Evolutionary conservation across 257 asterid genomes (phyloP).

Genomic region (Gentiana macrophylla): DNA sequence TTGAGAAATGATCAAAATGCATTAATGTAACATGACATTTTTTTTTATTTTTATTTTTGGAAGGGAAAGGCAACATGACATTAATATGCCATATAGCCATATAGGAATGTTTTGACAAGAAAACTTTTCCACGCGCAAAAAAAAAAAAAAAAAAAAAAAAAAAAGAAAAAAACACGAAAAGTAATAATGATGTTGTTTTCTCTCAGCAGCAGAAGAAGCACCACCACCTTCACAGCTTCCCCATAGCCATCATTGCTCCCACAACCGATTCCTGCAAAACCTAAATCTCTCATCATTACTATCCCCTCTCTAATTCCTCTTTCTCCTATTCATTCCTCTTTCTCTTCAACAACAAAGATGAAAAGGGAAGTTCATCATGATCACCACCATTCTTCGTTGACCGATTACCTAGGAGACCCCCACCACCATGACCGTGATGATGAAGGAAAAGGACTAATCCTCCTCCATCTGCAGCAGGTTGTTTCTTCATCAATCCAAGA

Average conservation of each 20-base stretch:
- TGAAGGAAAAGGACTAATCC: not conserved
- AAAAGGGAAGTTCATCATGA: constrained; percentile 2
- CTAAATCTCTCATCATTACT: constrained; percentile 11
- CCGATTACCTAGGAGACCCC: not conserved
- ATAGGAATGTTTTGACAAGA: not conserved
- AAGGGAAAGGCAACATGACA: too few relatives aligned
- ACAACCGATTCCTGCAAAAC: constrained; percentile 11
- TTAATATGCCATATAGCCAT: too few relatives aligned
- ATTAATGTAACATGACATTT: too few relatives aligned
- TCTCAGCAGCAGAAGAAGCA: constrained; percentile 1
- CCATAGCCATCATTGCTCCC: constrained; percentile 20
- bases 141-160: too few relatives aligned
- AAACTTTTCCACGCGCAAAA: constrained; percentile 1
- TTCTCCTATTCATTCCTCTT: too few relatives aligned
- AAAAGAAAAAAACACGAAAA: constrained; percentile 2
- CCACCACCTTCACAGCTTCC: constrained; percentile 12
- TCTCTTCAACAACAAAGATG: constrained; percentile 5
- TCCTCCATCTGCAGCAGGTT: not conserved
- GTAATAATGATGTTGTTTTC: constrained; percentile 16
- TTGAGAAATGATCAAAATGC: too few relatives aligned
- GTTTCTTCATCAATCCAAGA: not conserved
- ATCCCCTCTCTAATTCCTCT: not conserved
- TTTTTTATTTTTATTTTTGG: too few relatives aligned
- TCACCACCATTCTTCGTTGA: not conserved
- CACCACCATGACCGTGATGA: not conserved